These are phyloP conservation scores for Acanthamoeba healyi DNA, from an alignment of 208 protist genomes.

Conservation along the genomic window DNA sequence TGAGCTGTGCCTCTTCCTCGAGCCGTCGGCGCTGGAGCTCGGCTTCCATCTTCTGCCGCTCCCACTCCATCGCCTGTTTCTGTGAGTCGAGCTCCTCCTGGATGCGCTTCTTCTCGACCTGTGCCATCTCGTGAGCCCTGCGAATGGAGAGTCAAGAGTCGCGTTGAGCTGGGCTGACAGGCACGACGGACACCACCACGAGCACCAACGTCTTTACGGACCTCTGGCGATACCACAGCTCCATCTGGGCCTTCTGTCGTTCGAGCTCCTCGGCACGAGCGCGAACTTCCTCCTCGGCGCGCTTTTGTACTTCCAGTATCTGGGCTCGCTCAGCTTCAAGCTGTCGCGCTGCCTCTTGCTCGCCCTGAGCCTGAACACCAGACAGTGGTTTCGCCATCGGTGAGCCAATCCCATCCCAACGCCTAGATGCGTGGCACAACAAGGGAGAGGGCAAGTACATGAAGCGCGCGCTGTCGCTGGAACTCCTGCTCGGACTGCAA, in stretches of 20 bases:
- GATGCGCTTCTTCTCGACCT: background rate
- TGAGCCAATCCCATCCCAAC: too few species aligned
- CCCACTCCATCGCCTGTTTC: constrained; percentile 13
- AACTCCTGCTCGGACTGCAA: background rate
- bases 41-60: constrained; percentile 2
- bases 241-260: background rate
- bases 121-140: background rate
- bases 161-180: too few species aligned
- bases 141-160: too few species aligned
- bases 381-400: too few species aligned
- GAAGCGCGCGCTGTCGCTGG: background rate
- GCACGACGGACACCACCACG: too few species aligned
- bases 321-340: background rate
- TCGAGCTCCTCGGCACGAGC: background rate
- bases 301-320: background rate
- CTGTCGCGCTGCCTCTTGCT: background rate
- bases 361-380: background rate
- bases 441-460: background rate
- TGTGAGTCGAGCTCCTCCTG: background rate
- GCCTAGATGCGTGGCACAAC: background rate
- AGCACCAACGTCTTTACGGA: too few species aligned
- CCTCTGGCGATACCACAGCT: constrained; percentile 3
- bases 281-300: background rate
- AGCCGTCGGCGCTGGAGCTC: background rate
- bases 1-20: background rate